Percentiles rank a stretch among this genome's conserved stretches.
Evolutionary conservation across 2,329 filamentous ascomycete species (phyloP).

Genomic region (Fusarium ambrosium): DNA sequence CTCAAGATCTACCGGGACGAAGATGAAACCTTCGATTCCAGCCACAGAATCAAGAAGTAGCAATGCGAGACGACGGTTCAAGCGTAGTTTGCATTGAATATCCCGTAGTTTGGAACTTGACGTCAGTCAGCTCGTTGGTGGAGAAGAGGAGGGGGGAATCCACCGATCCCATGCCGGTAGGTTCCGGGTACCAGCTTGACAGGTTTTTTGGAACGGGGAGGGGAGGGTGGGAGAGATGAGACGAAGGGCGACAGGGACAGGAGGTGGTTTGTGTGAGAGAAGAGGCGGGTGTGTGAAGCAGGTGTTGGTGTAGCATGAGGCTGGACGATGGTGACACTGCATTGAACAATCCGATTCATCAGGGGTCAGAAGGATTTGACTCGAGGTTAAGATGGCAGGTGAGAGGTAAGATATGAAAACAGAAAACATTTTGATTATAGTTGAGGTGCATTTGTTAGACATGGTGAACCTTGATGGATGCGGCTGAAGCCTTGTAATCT

Average conservation of each 20-base stretch:
- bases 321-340: conserved; percentile 2
- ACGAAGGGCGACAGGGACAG: conserved; percentile 35
- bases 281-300: conserved; percentile 16
- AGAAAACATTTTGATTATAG: conserved; percentile 12
- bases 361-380: conserved; percentile 8
- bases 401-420: neutral
- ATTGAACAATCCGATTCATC: conserved; percentile 10
- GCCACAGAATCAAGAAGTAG: conserved; percentile 26
- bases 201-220: conserved; percentile 12
- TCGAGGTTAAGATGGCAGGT: neutral
- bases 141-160: conserved; percentile 13
- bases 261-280: conserved; percentile 30
- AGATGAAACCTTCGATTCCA: conserved; percentile 39
- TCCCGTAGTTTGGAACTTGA: conserved; percentile 13
- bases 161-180: conserved; percentile 28
- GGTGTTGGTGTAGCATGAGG: conserved; percentile 1
- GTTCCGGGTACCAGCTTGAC: conserved; percentile 19
- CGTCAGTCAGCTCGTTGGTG: conserved; percentile 12
- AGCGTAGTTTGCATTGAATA: conserved; percentile 22
- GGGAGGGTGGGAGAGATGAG: conserved; percentile 27
- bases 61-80: conserved; percentile 33
- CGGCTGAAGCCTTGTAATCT: neutral
- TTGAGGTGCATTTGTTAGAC: neutral
- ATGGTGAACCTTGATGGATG: conserved; percentile 9
- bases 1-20: conserved; percentile 34